phyloP scores from a whole-genome alignment of 495 filamentous ascomycete species.

The Lasiosphaeria ovina region DNA sequence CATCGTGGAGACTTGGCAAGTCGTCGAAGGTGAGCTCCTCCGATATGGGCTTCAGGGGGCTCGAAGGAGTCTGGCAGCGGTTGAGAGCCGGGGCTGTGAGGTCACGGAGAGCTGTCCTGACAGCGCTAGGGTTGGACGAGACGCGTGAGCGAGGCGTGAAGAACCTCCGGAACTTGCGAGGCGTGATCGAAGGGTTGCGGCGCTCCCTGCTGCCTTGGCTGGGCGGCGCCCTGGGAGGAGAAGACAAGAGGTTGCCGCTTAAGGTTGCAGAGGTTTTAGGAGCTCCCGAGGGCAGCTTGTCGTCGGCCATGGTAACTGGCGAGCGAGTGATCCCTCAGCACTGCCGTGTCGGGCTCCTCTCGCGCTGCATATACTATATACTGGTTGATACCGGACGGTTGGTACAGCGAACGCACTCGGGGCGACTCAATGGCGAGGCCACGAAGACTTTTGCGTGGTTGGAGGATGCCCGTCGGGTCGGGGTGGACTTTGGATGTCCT shows the following conservation, averaged over 20 bases:
- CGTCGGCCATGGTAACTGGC: constrained; percentile 2
- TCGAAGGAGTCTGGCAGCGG: constrained; percentile 50
- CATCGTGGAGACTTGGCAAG: constrained; percentile 21
- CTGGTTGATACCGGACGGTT: too few relatives aligned
- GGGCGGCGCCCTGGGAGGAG: constrained; percentile 32
- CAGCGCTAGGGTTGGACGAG: constrained; percentile 47
- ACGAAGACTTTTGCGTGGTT: too few relatives aligned
- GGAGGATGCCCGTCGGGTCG: too few relatives aligned
- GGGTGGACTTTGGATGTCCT: too few relatives aligned
- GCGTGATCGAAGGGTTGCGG: constrained; percentile 60
- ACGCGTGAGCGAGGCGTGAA: constrained; percentile 68
- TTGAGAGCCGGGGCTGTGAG: constrained; percentile 66
- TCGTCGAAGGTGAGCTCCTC: constrained; percentile 31
- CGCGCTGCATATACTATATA: too few relatives aligned
- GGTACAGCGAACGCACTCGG: too few relatives aligned
- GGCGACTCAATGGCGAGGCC: too few relatives aligned
- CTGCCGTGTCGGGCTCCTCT: neutral
- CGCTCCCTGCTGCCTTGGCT: constrained; percentile 40
- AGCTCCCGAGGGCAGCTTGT: constrained; percentile 17
- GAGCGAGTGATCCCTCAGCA: neutral
- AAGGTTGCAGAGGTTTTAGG: constrained; percentile 23
- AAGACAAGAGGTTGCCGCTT: constrained; percentile 33
- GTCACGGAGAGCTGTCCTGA: constrained; percentile 64
- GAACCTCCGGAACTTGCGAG: constrained; percentile 74
- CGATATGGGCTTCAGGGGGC: constrained; percentile 40